Evolutionary conservation across 2,329 filamentous ascomycete genomes (phyloP).

Genomic region (Dactylellina sp.): DNA sequence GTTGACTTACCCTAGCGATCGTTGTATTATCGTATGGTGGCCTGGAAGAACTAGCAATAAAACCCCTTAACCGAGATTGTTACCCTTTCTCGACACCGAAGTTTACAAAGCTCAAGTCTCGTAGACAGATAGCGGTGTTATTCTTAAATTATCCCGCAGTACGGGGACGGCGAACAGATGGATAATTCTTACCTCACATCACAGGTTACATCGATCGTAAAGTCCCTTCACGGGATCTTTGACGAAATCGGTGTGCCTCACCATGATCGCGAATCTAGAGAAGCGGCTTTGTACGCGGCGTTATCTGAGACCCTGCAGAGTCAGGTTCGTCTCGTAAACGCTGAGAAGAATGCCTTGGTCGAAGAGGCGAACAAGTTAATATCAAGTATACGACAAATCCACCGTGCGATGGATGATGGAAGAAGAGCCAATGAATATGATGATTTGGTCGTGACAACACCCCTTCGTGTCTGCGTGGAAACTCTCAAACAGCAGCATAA

Average conservation of each 20-base stretch:
- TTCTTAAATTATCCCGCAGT: slow-evolving; percentile 20
- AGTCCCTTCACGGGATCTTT: slow-evolving; percentile 83
- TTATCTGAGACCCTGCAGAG: slow-evolving; percentile 91
- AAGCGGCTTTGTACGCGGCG: slow-evolving; percentile 90
- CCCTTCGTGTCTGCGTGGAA: slow-evolving; percentile 82
- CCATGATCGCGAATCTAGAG: slow-evolving; percentile 90
- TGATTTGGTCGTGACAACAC: slow-evolving; percentile 81
- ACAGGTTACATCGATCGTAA: slow-evolving; percentile 51
- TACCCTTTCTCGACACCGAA: neutral
- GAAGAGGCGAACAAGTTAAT: slow-evolving; percentile 89
- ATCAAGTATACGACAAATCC: slow-evolving; percentile 85
- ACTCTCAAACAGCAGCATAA: slow-evolving; percentile 85
- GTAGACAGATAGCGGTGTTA: slow-evolving; percentile 6
- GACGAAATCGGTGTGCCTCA: slow-evolving; percentile 96
- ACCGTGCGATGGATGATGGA: slow-evolving; percentile 53
- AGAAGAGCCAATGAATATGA: slow-evolving; percentile 56
- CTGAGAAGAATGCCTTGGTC: slow-evolving; percentile 90
- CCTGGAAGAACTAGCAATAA: slow-evolving; percentile 11
- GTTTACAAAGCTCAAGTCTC: slow-evolving; percentile 3
- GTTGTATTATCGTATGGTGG: slow-evolving; percentile 20
- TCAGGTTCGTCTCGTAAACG: slow-evolving; percentile 84
- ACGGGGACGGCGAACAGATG: slow-evolving; percentile 43
- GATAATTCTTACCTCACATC: slow-evolving; percentile 53
- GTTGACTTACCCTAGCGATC: slow-evolving; percentile 25
- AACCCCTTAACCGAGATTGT: neutral